Evolutionary conservation across 768 basidiomycete species (phyloP).

Genomic region (Hypholoma sublateritium): DNA sequence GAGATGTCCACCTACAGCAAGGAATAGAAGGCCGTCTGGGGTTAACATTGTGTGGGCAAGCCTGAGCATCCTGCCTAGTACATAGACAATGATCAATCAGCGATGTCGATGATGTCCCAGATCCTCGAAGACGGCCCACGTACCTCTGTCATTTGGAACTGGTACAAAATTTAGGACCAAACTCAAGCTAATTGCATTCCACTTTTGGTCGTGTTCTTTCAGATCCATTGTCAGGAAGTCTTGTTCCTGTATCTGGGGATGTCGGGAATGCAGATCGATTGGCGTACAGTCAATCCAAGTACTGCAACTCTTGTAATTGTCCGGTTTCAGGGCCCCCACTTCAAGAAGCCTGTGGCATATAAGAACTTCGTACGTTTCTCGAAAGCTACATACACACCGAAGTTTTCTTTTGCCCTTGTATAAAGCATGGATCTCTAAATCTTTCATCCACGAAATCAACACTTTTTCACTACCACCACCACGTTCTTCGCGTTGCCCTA

Average conservation of each 20-base stretch:
- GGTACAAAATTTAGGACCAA: constrained; percentile 91
- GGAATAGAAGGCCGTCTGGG: constrained; percentile 60
- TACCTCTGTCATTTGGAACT: constrained; percentile 73
- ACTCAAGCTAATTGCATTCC: constrained; percentile 84
- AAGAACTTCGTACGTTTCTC: neutral
- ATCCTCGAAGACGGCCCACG: neutral
- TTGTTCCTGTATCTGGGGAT: constrained; percentile 81
- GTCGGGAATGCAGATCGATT: constrained; percentile 83
- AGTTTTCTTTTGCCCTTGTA: constrained; percentile 28
- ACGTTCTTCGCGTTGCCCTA: constrained; percentile 78
- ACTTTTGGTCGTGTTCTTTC: constrained; percentile 49
- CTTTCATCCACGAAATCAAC: constrained; percentile 73
- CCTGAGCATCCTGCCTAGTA: constrained; percentile 67
- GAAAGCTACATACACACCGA: constrained; percentile 29
- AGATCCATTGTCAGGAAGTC: constrained; percentile 74
- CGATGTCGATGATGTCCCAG: neutral
- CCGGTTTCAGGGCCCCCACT: constrained; percentile 83
- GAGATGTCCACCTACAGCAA: constrained; percentile 51
- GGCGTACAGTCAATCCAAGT: constrained; percentile 75
- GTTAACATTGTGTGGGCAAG: constrained; percentile 58
- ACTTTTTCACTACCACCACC: constrained; percentile 90
- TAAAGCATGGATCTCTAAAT: constrained; percentile 36
- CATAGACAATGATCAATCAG: neutral
- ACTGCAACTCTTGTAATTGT: constrained; percentile 68
- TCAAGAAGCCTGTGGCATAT: constrained; percentile 66